Evolutionary conservation across 2,329 filamentous ascomycete species (phyloP), one percentile per base, ranked within the genome.

Genomic region (Diplodia sapinea): DNA sequence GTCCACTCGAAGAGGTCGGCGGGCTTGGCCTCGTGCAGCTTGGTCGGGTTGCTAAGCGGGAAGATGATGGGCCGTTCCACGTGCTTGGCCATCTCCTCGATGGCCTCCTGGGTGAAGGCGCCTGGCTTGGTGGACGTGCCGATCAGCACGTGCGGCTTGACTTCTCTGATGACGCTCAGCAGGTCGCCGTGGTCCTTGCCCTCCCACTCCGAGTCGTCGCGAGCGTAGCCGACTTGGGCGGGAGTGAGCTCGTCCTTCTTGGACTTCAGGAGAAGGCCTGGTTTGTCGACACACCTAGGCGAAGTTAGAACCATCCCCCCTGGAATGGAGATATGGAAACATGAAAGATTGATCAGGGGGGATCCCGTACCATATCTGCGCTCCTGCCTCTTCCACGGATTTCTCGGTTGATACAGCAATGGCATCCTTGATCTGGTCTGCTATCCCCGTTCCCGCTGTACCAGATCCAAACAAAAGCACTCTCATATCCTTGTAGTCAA

Each of bases 1-100:
- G 92, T 94, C 93, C 93, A 96, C 2, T 86, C 78, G 66, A 90
- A 88, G 26, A 97, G 81, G 75, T 96, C 92, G 17, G 87, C 81
- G 0, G 93, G 93, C 8, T 88, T 86, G 1, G 92, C 93, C 78
- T 96, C 93, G 75, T 96, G 92, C 0, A 96, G 85, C 1, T 87
- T 84, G 0, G 93, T 97, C 0, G 93, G 93, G 77, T 96, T 96
- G 2, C 91, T 94, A 1, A 96, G 85, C 0, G 93, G 93, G 69
- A 96, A 88, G 74, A 97, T 90, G 76, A 96, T 94, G n/a, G 93
- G 93, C 0, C 89, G 85, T 0, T 90, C 83, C 2, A 90, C 86
- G 72, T 93, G 86, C 43, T 85, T 83, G 1, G 89, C 88, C 92
- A 96, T 96, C 72, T 91, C 91, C 55, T 84, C 83, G 12, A 96